Conservation (phyloP, 495 filamentous ascomycete species). For the Usnea hakonensis region DNA sequence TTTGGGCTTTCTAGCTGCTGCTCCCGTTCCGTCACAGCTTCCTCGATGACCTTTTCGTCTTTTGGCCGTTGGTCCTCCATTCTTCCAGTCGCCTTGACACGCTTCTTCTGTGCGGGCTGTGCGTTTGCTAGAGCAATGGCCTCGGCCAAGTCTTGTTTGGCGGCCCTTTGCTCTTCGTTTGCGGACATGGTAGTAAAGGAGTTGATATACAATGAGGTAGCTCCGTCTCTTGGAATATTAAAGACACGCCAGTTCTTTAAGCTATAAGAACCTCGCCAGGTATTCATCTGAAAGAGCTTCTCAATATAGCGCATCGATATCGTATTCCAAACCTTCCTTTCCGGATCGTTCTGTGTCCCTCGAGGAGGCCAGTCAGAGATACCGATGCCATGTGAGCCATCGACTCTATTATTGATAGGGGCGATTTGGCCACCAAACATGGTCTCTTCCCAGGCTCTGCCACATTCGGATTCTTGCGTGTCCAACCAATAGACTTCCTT, state of each 20-base stretch:
- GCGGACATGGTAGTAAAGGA: conserved; percentile 22
- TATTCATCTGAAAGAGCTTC: conserved; percentile 19
- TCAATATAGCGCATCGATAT: conserved; percentile 24
- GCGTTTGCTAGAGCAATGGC: conserved; percentile 8
- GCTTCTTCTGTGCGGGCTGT: conserved; percentile 21
- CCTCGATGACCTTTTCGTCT: conserved; percentile 16
- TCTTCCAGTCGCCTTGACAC: conserved; percentile 12
- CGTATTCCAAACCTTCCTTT: conserved; percentile 19
- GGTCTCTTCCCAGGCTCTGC: conserved; percentile 22
- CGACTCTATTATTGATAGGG: conserved; percentile 20
- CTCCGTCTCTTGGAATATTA: conserved; percentile 19
- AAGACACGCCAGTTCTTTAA: conserved; percentile 15
- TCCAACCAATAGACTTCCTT: conserved; percentile 23
- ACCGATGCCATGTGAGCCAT: conserved; percentile 21
- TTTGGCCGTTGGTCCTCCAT: conserved; percentile 12
- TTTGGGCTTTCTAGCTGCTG: not conserved
- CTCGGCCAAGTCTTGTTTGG: conserved; percentile 17
- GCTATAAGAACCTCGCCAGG: conserved; percentile 16
- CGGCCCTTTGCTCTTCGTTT: conserved; percentile 14
- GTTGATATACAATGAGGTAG: conserved; percentile 19
- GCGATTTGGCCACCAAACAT: conserved; percentile 21
- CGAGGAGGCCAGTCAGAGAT: conserved; percentile 20
- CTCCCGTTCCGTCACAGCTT: conserved; percentile 5
- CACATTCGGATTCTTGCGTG: conserved; percentile 18
- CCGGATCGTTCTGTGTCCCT: conserved; percentile 9